Base-by-base conservation (phyloP, 495 filamentous ascomycete genomes). In the Lentithecium fluviatile region DNA sequence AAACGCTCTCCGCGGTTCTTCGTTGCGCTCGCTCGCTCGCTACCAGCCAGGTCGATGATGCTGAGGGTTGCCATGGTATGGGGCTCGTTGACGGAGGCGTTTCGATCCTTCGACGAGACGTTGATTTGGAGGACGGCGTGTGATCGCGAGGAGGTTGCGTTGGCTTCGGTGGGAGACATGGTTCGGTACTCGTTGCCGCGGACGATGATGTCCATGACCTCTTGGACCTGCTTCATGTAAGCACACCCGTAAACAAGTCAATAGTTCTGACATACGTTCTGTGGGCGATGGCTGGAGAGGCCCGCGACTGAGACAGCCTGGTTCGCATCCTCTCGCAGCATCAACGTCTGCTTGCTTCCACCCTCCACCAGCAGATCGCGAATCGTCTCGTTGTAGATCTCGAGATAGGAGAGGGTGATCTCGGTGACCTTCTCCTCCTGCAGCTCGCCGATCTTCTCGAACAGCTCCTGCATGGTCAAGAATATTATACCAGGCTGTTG, bases 131-230 rank as follows among this genome's bases (percentile, higher is more conserved):
- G 83, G 21, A 99, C 94, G n/a, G 94, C 94, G 69, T 99, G 94
- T 0, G 95, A 97, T 73, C 94, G 88, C 4, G 95, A 97, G 2
- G 95, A 97, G 36, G 94, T 96, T 26, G 94, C 95, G 73, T 99
- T 99, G 45, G 94, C 94, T 74, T 92, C 94, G 11, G 94, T 99
- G 2, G 94, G 95, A 1, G 94, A 97, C 75, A 97, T 94, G 13
- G 94, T 99, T 17, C 94, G 86, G 68, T 85, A 89, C 62, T 95
- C 89, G 71, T 99, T 99, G 29, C 94, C 94, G 70, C 85, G 83
- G 60, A 99, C 84, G 67, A 99, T 97, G 86, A 99, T 97, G 71
- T 97, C 91, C 94, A 99, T 99, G 56, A 99, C 94, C 69, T 97
- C 84, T 69, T 93, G 83, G 1, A 78, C 74, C 74, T 76, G 42